A percentile compares a stretch with the other conserved stretches of the same genome.
Evolutionary conservation across 2,329 filamentous ascomycete genomes (phyloP).

Genomic region (Tolypocladium endophyticum): DNA sequence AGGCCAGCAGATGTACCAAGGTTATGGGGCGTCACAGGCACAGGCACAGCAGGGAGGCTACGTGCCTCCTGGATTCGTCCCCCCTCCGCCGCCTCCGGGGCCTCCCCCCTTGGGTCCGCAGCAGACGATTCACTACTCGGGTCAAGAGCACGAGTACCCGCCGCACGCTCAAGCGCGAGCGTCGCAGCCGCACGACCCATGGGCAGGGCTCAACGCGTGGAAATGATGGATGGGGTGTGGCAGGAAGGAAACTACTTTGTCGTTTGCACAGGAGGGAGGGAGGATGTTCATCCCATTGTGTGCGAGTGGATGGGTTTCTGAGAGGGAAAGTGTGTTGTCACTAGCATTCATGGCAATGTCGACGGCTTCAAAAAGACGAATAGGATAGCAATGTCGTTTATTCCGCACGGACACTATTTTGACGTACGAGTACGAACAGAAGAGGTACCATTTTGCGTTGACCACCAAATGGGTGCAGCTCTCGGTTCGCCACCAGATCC

Average conservation of each 20-base stretch:
- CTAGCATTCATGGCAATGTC: background rate
- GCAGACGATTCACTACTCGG: constrained; percentile 47
- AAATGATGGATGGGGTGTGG: constrained; percentile 24
- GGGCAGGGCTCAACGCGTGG: constrained; percentile 43
- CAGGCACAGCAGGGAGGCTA: constrained; percentile 28
- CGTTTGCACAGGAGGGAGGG: background rate
- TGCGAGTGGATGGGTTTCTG: no score
- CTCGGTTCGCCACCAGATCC: no score
- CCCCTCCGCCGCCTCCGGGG: constrained; percentile 52
- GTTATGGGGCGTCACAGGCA: constrained; percentile 20
- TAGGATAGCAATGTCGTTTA: background rate
- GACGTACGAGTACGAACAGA: no score
- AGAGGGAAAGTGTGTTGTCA: background rate
- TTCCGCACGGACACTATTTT: no score
- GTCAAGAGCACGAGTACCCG: constrained; percentile 21
- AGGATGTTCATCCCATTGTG: background rate
- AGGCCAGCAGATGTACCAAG: constrained; percentile 29
- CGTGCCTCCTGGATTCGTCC: constrained; percentile 48
- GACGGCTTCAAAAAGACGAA: background rate
- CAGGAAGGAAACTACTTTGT: background rate
- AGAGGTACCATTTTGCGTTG: no score
- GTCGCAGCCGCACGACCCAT: constrained; percentile 33
- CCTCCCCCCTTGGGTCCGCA: constrained; percentile 52
- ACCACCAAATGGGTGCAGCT: no score
- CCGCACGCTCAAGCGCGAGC: constrained; percentile 20